Percentiles rank a stretch among this genome's conserved stretches.
These are phyloP conservation scores for Hypomyces rosellus DNA, from an alignment of 2,329 filamentous ascomycete genomes.

Conservation along the genomic window DNA sequence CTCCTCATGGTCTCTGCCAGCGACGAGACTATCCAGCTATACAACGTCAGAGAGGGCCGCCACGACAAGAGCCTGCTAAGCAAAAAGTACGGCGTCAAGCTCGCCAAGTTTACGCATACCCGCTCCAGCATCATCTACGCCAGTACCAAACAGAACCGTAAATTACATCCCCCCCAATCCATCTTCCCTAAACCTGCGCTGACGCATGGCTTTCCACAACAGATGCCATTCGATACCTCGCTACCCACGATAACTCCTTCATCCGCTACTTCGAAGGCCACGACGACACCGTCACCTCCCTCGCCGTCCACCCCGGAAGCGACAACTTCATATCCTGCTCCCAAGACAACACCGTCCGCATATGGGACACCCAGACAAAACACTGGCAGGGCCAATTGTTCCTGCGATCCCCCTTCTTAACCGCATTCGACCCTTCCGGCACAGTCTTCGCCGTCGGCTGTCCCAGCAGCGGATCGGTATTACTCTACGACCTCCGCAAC, in stretches of 20 bases:
- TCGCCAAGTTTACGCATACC: slow-evolving; percentile 91
- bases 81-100: slow-evolving; percentile 94
- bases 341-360: slow-evolving; percentile 80
- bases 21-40: slow-evolving; percentile 93
- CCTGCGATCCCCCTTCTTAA: slow-evolving; percentile 72
- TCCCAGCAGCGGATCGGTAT: slow-evolving; percentile 67
- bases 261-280: slow-evolving; percentile 95
- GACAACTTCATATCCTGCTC: slow-evolving; percentile 92
- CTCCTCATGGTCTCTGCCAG: slow-evolving; percentile 85
- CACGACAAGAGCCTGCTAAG: slow-evolving; percentile 84
- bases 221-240: slow-evolving; percentile 82
- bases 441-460: slow-evolving; percentile 87
- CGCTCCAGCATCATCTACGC: slow-evolving; percentile 89
- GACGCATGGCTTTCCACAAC: slow-evolving; percentile 38
- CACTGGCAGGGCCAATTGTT: slow-evolving; percentile 75
- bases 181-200: slow-evolving; percentile 2
- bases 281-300: slow-evolving; percentile 72
- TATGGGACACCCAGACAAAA: slow-evolving; percentile 83
- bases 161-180: slow-evolving; percentile 12
- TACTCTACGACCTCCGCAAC: slow-evolving; percentile 90
- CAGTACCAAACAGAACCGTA: slow-evolving; percentile 88
- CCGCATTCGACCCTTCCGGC: slow-evolving; percentile 87
- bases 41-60: slow-evolving; percentile 85
- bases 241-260: slow-evolving; percentile 91
- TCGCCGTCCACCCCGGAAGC: slow-evolving; percentile 76